Evolutionary conservation across 805 yeast genomes (phyloP), one percentile per base, ranked within the genome.

Genomic region (Hanseniaspora vineae): DNA sequence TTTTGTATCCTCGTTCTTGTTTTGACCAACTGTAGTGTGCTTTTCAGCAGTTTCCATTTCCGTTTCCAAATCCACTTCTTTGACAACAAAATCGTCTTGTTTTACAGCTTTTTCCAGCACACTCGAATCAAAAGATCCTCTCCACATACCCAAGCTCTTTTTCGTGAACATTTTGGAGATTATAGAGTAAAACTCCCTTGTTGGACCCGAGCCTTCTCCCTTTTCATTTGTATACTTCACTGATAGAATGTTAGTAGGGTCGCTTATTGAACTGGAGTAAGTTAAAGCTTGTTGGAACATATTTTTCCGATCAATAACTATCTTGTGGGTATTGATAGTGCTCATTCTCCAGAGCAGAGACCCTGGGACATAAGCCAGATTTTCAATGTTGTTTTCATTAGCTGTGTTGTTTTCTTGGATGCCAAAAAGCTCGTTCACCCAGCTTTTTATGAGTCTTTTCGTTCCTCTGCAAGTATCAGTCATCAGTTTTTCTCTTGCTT

Each of bases 181-280:
- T 14, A 72, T 68, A 0, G 97, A 79, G 58, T 87, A 90, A 58
- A 92, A 90, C 63, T 90, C 98, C 52, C 89, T 69, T 0, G 98
- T 90, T 3, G 98, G 98, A 0, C 98, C 98, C 42, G 88, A 66
- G 0, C 98, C 98, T 0, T 96, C 81, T n/a, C 97, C 98, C 6
- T 75, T 96, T 61, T 90, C 98, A 53, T 82, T 88, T 52, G 73
- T 78, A 57, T 84, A 90, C 60, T 89, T 96, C 48, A 92, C 80
- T 56, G 90, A 97, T 19, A 90, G 66, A 4, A 84, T 69, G 31
- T 87, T 82, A 1, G 96, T 88, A n/a, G 81, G 73, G 0, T 84
- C 66, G 0, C 92, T 95, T 60, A 86, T 82, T 45, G 76, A 67
- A 42, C 78, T 81, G 62, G 92, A 67, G 1, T 89, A 83, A 56